Evolutionary conservation across 208 protist genomes (phyloP), one percentile per base, ranked within the genome.

Genomic region (Crithidia sp.): DNA sequence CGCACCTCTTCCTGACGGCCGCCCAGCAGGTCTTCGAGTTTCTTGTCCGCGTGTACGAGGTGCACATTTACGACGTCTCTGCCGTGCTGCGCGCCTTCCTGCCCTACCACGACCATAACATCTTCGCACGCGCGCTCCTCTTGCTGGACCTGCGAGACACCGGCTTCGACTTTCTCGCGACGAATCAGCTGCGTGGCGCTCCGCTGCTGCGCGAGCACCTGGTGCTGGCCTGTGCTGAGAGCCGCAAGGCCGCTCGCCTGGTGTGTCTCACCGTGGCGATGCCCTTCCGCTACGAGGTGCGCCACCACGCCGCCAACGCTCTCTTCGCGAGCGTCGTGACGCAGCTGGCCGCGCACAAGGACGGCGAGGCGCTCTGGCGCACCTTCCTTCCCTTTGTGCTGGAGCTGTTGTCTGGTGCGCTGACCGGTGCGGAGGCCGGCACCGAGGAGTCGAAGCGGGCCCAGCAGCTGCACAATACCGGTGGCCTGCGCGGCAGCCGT

Each of bases 21-120:
- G 89, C 92, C 10, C 92, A 96, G 52, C 92, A 96, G 79, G 92
- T 93, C 2, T 90, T 96, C 57, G 89, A 96, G 77, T 96, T 89
- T 58, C 72, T 96, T 41, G 87, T 96, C 13, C 88, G 91, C 12
- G 91, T 94, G 36, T 81, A 92, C 60, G 89, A 96, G 78, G 85
- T 95, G 16, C 92, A 96, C 79, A 78, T 93, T 68, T 93, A 93
- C 81, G 93, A 96, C 71, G 86, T 89, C 9, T 52, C 47, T 2
- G 76, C 86, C 3, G 87, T 96, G 10, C 77, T 96, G 17, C 82
- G 88, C 12, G 81, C 88, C 37, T 94, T 96, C 67, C 39, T 96
- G 45, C 92, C 92, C 16, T 94, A 94, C 61, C 92, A 96, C 75
- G 92, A 96, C 64, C 92, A 96, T 79, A 91, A 87, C 56, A 67